Conservation (phyloP, 805 yeast species). For the Starmerella floris region DNA sequence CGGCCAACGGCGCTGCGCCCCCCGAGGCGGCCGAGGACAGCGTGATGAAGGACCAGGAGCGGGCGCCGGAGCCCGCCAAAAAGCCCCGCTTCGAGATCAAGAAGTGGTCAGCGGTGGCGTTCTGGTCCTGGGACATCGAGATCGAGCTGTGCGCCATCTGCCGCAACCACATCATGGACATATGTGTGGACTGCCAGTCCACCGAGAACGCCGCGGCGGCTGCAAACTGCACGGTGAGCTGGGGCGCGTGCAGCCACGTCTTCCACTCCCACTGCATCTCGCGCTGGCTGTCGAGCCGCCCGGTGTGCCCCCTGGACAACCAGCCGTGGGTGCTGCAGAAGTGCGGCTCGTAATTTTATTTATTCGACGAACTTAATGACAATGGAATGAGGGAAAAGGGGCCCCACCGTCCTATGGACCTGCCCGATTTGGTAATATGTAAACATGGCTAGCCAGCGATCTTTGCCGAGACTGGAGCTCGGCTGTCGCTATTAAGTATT, state of each 20-base stretch:
- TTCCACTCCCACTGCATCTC: slow-evolving; percentile 95
- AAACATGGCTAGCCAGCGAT: too few relatives aligned
- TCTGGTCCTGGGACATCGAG: slow-evolving; percentile 97
- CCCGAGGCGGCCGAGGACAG: neutral
- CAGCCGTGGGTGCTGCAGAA: slow-evolving; percentile 73
- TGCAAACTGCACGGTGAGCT: slow-evolving; percentile 83
- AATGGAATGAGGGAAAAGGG: too few relatives aligned
- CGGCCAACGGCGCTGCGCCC: too few relatives aligned
- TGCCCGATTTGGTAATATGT: too few relatives aligned
- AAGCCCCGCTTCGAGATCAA: slow-evolving; percentile 63
- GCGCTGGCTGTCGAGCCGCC: slow-evolving; percentile 88
- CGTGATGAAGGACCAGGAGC: neutral
- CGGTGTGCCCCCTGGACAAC: slow-evolving; percentile 92
- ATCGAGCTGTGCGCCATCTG: slow-evolving; percentile 97
- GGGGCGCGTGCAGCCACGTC: slow-evolving; percentile 97
- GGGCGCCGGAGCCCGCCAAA: neutral
- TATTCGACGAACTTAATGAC: too few relatives aligned
- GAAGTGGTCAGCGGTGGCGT: slow-evolving; percentile 99
- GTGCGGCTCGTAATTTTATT: slow-evolving; percentile 46
- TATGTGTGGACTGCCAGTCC: slow-evolving; percentile 91
- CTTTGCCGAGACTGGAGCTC: too few relatives aligned
- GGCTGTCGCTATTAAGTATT: too few relatives aligned
- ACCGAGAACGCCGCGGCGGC: slow-evolving; percentile 47
- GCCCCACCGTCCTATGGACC: too few relatives aligned
- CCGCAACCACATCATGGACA: slow-evolving; percentile 95